Base-by-base conservation (phyloP, 2,329 filamentous ascomycete genomes). In the Thielaviopsis ethacetica region DNA sequence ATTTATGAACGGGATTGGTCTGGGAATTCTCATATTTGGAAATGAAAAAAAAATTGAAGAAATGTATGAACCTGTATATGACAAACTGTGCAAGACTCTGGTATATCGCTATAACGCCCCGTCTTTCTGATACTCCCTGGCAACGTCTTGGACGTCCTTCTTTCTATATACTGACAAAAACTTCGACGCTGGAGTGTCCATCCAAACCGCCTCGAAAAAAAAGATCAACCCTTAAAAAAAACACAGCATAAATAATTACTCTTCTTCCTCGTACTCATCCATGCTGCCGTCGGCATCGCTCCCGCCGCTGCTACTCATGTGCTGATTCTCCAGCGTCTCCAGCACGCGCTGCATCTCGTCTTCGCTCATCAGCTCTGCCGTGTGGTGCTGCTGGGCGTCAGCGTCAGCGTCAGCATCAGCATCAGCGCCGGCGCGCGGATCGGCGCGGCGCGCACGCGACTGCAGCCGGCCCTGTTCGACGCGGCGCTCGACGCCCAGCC, bases 401-500 rank as follows among this genome's bases (percentile, higher is more conserved):
- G n/a, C n/a, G n/a, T n/a, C n/a, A n/a, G n/a, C n/a, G n/a, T n/a
- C n/a, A n/a, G n/a, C n/a, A n/a, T n/a, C n/a, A n/a, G n/a, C n/a
- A n/a, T n/a, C n/a, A 67, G 13, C 72, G 67, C 63, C 72, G 72
- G 1, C 73, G 69, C 61, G 78, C 69, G 38, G 78, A 69, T 21
- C 82, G 70, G 1, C 81, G 82, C 62, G 72, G 69, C 66, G 34
- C 2, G 73, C 70, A 59, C 79, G 69, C 41, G 79, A 81, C 66
- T 79, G 76, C 55, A 72, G 69, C 19, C 82, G 70, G 1, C 81
- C 83, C 62, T 72, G 69, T 65, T 85, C 81, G n/a, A 85, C 76
- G 54, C 78, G 65, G 55, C 84, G 77, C 72, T 98, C 93, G 9
- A 96, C 76, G 66, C 88, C 88, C 64, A 96, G 80, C 56, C 93